Conservation (phyloP, 176 grass and related monocot genomes). For the Bothriochloa decipiens region DNA sequence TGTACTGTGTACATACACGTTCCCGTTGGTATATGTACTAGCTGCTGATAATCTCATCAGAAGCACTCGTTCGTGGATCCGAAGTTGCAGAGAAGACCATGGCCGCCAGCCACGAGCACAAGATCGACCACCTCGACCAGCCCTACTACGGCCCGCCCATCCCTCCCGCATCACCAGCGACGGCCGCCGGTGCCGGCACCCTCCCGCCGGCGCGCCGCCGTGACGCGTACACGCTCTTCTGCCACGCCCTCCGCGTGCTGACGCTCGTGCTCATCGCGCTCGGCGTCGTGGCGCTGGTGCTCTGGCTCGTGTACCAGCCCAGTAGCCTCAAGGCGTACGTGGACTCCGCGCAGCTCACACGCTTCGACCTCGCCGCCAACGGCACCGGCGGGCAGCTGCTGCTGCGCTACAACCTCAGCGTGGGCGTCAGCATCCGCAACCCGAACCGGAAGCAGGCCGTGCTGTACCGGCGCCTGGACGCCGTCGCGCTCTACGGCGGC, state of each 20-base stretch:
- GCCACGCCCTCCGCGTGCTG: constrained; percentile 32
- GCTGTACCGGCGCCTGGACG: constrained; percentile 52
- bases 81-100: background rate
- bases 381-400: background rate
- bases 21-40: background rate
- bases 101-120: constrained; percentile 40
- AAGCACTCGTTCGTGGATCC: background rate
- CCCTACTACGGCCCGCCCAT: constrained; percentile 33
- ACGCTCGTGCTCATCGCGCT: constrained; percentile 38
- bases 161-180: background rate
- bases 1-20: background rate
- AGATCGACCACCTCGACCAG: constrained; percentile 30
- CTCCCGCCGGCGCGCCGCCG: no score
- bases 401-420: constrained; percentile 49
- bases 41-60: background rate
- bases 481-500: constrained; percentile 57
- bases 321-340: constrained; percentile 48
- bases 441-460: constrained; percentile 58
- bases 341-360: constrained; percentile 44
- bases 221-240: constrained; percentile 19
- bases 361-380: constrained; percentile 49
- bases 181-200: background rate
- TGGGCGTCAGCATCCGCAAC: constrained; percentile 55
- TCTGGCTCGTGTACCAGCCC: constrained; percentile 68
- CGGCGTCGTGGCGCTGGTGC: constrained; percentile 47